Conservation (phyloP, 2,329 filamentous ascomycete genomes). For the Akanthomyces dipterigenus region DNA sequence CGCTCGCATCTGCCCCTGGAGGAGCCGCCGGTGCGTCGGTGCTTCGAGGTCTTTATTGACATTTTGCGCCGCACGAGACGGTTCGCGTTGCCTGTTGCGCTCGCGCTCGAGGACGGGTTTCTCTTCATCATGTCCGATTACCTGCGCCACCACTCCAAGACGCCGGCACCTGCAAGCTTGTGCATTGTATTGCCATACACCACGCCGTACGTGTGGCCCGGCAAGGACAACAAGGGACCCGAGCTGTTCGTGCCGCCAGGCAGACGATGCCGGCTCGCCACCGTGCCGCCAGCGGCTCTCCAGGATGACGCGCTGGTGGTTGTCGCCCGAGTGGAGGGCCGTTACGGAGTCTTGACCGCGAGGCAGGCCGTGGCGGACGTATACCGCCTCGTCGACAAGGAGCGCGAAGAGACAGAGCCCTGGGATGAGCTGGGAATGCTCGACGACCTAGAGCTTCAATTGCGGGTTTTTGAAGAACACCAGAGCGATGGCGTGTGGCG, state of each 20-base stretch:
- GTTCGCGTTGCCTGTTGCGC: neutral
- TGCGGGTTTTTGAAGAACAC: neutral
- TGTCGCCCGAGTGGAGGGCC: neutral
- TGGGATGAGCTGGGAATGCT: neutral
- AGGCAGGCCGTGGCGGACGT: neutral
- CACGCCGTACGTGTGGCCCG: neutral
- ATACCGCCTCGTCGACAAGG: neutral
- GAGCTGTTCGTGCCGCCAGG: neutral
- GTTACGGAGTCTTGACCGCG: neutral
- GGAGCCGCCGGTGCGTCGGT: neutral
- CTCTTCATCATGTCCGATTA: neutral
- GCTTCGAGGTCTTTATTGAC: neutral
- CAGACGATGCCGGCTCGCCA: neutral
- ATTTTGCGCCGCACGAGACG: neutral
- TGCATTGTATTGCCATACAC: neutral
- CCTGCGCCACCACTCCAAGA: neutral
- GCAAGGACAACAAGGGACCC: neutral
- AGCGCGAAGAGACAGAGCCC: neutral
- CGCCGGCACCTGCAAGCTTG: neutral
- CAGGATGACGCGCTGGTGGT: neutral
- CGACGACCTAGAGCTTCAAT: neutral
- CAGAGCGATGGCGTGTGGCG: neutral
- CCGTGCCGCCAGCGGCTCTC: neutral
- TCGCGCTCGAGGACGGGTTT: neutral
- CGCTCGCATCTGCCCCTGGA: neutral